Base-by-base conservation (phyloP, 495 filamentous ascomycete genomes). In the Recurvomyces mirabilis region DNA sequence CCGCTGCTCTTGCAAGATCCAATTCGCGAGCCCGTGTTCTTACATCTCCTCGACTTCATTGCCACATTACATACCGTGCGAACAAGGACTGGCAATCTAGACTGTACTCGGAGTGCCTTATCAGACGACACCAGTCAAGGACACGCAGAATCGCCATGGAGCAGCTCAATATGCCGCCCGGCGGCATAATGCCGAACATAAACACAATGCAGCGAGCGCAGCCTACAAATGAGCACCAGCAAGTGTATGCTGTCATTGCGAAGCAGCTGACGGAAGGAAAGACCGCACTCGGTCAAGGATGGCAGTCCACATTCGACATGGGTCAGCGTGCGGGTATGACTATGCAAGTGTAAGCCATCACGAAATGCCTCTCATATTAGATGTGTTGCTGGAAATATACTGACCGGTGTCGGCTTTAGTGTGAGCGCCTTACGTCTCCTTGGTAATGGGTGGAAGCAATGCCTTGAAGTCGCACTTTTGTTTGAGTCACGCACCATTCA, bases 151-250 rank as follows among this genome's bases (percentile, higher is more conserved):
- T n/a, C n/a, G n/a, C n/a, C 26, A 51, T 51, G 47, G 47, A 51
- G 40, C 40, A 39, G 18, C 13, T 35, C 15, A 51, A 44, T 23
- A 38, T 39, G 47, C 31, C 40, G 1, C 36, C 29, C 47, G 40
- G 40, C 32, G 38, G 36, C 33, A 22, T 25, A 19, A 1, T 23
- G 23, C 32, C 13, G 3, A 45, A 44, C 47, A 45, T 51, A 34
- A 45, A 45, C 41, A 32, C 32, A 21, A 51, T 51, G 48, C 48
- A 51, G 30, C 34, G 42, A 14, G 33, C 48, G 14, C 48, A 51
- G 32, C 20, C 34, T 18, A 24, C 30, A 19, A 51, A 51, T 19
- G 21, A n/a, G 3, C 14, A 2, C 3, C 48, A 51, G 42, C 41
- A 46, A 18, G 7, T 51, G 6, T 22, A 46, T 37, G 48, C 48